Evolutionary conservation across 2,329 filamentous ascomycete species (phyloP), one percentile per base, ranked within the genome.

Genomic region (Clarireedia hainanense): DNA sequence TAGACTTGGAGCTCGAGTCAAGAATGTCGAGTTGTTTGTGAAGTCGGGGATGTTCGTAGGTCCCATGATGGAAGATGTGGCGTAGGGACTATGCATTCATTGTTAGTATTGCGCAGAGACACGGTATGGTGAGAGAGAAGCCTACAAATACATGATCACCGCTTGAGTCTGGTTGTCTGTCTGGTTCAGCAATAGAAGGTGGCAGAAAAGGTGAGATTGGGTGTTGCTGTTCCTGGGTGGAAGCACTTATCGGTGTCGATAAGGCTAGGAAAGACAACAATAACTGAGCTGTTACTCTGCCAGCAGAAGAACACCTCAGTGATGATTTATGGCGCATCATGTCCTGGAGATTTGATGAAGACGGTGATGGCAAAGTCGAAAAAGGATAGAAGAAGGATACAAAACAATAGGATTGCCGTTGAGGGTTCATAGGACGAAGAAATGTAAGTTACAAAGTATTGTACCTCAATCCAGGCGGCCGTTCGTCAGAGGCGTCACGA

Each of bases 51-150:
- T 95, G 82, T 63, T 80, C 75, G 70, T 92, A 81, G 42, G 89
- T 88, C 57, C 92, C 92, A 73, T 96, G 91, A 70, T 96, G 91
- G 73, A 89, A 94, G 66, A 97, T 85, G 72, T 99, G 92, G 65
- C 90, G 85, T 56, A 99, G 80, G 6, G 79, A 84, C 74, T 79
- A 69, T 47, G 30, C 43, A 42, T 37, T 55, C 34, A 49, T 14
- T 23, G 55, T 64, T 47, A 65, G 62, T 14, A 34, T 12, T 34
- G 30, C 9, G 30, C 30, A 34, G 30, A 30, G 27, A 34, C 30
- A 34, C 30, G 12, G 4, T 12, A 34, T 9, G 2, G 14, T 9
- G 12, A 20, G 49, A 26, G n/a, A 45, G 17, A 10, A 27, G 67
- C 72, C 61, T 67, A 77, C 75, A 63, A 86, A 85, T 37, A 74